Evolutionary conservation across 2,329 filamentous ascomycete genomes (phyloP), one percentile per base, ranked within the genome.

Genomic region (Fusarium tricinctum): DNA sequence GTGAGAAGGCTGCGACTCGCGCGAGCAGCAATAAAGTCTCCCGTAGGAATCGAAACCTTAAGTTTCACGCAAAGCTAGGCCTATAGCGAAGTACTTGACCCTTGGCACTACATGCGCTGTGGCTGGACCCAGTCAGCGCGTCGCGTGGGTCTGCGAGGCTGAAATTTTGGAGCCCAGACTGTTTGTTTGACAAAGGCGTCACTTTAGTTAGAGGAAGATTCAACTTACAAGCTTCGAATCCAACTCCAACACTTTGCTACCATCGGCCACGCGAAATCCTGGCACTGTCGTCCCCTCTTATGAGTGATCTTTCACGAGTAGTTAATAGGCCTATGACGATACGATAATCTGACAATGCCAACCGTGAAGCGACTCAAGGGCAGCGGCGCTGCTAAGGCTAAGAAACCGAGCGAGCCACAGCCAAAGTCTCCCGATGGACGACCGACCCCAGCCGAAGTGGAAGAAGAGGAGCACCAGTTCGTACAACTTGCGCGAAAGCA

Each of bases 401-500:
- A 73, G 68, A 74, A 78, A 55, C 61, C 75, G n/a, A 70, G 73
- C 23, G 66, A 78, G 51, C 77, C 81, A 63, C 78, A 79, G 73
- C 73, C 80, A 44, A 79, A 82, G 66, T 76, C 80, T 42, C 69
- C 72, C 30, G 79, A 81, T 57, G 82, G 71, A 58, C 76, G 77
- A 42, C 77, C 84, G 56, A 87, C 89, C 44, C 88, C 91, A 8
- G 89, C 89, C 8, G 85, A 91, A 67, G 87, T 89, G 71, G 91
- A 92, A 65, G 89, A 92, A 70, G 90, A 89, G 75, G 91, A 93
- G 75, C 89, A 84, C 73, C 82, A 86, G 69, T 93, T 93, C 81
- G 89, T 91, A 74, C 87, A 91, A 77, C 83, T 97, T 69, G 96
- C 96, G 64, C 88, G 90, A 75, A 89, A 92, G 79, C 87, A 95